phyloP scores from a whole-genome alignment of 2,329 filamentous ascomycete species.

The Hyphodiscus sp. region DNA sequence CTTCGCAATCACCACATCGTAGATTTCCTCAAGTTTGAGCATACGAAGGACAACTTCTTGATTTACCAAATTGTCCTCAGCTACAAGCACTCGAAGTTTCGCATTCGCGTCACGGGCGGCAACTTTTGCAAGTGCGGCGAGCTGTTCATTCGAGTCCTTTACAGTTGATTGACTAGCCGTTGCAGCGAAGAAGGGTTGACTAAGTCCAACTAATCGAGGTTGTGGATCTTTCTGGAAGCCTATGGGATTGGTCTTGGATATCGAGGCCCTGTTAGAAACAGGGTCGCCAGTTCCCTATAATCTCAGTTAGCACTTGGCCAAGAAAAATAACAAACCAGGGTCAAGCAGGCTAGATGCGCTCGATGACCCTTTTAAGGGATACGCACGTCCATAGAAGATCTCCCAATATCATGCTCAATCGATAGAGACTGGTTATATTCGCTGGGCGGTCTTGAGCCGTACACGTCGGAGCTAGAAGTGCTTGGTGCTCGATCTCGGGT shows the following conservation, averaged over 20 bases:
- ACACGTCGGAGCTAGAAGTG: slow-evolving; percentile 18
- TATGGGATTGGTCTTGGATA: slow-evolving; percentile 17
- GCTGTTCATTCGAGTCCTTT: slow-evolving; percentile 45
- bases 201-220: slow-evolving; percentile 74
- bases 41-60: slow-evolving; percentile 56
- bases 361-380: no score
- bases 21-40: slow-evolving; percentile 72
- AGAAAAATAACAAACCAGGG: no score
- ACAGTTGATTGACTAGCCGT: slow-evolving; percentile 13
- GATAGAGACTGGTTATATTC: not conserved
- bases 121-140: slow-evolving; percentile 58
- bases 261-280: not conserved
- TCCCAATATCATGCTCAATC: not conserved
- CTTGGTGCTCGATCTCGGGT: slow-evolving; percentile 54
- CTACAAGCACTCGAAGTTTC: slow-evolving; percentile 76
- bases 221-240: slow-evolving; percentile 55
- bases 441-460: slow-evolving; percentile 30
- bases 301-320: no score
- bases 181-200: slow-evolving; percentile 68
- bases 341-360: no score
- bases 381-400: not conserved
- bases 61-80: slow-evolving; percentile 67
- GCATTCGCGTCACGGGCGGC: slow-evolving; percentile 49
- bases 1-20: slow-evolving; percentile 82
- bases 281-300: no score